phyloP scores from a whole-genome alignment of 1,284 basidiomycete genomes.

The Psilocybe mexicana region DNA sequence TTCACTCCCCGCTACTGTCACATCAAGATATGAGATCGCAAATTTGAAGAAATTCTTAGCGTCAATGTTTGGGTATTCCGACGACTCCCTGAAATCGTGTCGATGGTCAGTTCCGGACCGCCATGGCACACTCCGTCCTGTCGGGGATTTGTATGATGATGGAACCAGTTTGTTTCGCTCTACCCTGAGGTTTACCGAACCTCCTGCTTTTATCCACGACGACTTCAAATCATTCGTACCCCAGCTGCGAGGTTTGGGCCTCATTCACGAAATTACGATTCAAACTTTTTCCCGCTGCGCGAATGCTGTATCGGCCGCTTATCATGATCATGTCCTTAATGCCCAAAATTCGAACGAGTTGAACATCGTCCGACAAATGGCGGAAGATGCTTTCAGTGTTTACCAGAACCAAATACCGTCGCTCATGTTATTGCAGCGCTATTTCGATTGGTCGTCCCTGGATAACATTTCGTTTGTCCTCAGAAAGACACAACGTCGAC shows the following conservation, averaged over 20 bases:
- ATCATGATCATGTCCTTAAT: conserved; percentile 14
- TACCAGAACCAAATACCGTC: conserved; percentile 7
- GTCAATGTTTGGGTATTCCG: background rate
- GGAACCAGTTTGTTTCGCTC: conserved; percentile 26
- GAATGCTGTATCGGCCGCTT: conserved; percentile 26
- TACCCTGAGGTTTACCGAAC: conserved; percentile 6
- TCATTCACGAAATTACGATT: conserved; percentile 29
- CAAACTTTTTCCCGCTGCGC: conserved; percentile 14
- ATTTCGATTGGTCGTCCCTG: conserved; percentile 30
- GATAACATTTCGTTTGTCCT: conserved; percentile 39
- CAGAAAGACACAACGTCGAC: conserved; percentile 12
- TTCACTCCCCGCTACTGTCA: background rate
- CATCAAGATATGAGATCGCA: background rate
- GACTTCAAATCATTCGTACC: conserved; percentile 25
- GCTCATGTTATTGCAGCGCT: background rate
- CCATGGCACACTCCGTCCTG: conserved; percentile 2
- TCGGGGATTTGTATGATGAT: conserved; percentile 9
- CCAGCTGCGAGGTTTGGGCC: conserved; percentile 23
- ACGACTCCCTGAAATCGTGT: background rate
- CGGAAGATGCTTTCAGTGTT: conserved; percentile 26
- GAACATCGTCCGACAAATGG: conserved; percentile 23
- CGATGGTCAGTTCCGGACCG: conserved; percentile 2
- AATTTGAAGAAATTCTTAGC: background rate
- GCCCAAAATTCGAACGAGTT: background rate
- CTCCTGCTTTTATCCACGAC: conserved; percentile 26